Base-by-base conservation (phyloP, 1,284 basidiomycete species). In the Rhodotorula sp. region DNA sequence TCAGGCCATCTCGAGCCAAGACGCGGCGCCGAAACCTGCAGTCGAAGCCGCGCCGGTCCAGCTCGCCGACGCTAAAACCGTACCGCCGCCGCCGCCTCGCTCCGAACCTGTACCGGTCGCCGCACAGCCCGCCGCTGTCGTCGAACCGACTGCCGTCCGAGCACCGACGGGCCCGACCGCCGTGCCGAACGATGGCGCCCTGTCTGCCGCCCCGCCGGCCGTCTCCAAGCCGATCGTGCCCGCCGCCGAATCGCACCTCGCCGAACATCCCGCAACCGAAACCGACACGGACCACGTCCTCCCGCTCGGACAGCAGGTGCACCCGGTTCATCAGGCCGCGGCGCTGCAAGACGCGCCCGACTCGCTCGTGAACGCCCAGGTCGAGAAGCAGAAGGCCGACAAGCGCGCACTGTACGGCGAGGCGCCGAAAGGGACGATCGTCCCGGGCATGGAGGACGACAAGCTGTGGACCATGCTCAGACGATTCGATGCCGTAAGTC, bases 401-500 rank as follows among this genome's bases (percentile, higher is more conserved):
- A 76, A 79, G 62, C 74, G 82, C 48, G 80, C 80, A 60, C 14
- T 81, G 4, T 68, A 77, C 37, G 81, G 80, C 2, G 74, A 80
- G 45, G 74, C 76, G 45, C 79, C 79, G 0, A 54, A 76, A 49
- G 82, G 82, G 6, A 82, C 81, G 0, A 72, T 82, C 37, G 78
- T 83, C 0, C 66, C 71, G 30, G 83, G 83, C 1, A 64, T 83
- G 18, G 82, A 82, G 72, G 82, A 83, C 75, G 81, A 82, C 69
- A 73, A 79, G 55, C 73, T 83, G 6, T 83, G 77, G 76, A 77
- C 80, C 0, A 77, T 82, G 76, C 70, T 82, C 18, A 73, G 83
- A n/a, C 60, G 79, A 10, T 83, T 83, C 68, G 80, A 83, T 69
- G 71, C 71, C 59, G 82, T 82, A 53, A 14, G 37, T 42, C 37